Conservation (phyloP, 352 stramenopile genomes). For the Pythium dissotocum region DNA sequence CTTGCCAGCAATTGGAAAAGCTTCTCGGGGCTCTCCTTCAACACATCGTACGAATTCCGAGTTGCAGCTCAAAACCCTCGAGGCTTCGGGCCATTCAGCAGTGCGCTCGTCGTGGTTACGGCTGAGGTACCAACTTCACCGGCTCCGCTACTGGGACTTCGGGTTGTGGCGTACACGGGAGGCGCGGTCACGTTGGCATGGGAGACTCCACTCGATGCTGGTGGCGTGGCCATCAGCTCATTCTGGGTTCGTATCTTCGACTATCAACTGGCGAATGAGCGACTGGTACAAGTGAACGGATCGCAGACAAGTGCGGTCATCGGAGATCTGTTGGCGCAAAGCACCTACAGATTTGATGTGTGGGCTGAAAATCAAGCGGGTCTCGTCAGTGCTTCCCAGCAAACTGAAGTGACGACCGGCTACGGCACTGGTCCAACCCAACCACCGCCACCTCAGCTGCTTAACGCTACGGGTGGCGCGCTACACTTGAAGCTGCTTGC, state of each 20-base stretch:
- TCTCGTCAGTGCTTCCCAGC: conserved; percentile 11
- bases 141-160: conserved; percentile 25
- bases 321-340: conserved; percentile 32
- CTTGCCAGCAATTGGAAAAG: background rate
- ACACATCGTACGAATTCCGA: conserved; percentile 34
- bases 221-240: conserved; percentile 28
- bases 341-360: conserved; percentile 34
- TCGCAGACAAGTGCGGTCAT: conserved; percentile 13
- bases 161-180: conserved; percentile 18
- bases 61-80: conserved; percentile 30
- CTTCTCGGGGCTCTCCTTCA: conserved; percentile 25
- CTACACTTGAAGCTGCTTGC: conserved; percentile 38
- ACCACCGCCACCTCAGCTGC: conserved; percentile 31
- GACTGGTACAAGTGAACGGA: conserved; percentile 17
- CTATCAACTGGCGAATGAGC: background rate
- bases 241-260: conserved; percentile 35
- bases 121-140: conserved; percentile 22
- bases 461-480: conserved; percentile 45
- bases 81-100: conserved; percentile 31
- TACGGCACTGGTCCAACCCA: conserved; percentile 16
- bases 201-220: conserved; percentile 33
- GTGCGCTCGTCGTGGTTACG: conserved; percentile 24
- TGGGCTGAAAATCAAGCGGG: conserved; percentile 31
- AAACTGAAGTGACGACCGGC: conserved; percentile 20
- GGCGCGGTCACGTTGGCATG: conserved; percentile 35